Base-by-base conservation (phyloP, 2,329 filamentous ascomycete genomes). In the Metarhizium album region DNA sequence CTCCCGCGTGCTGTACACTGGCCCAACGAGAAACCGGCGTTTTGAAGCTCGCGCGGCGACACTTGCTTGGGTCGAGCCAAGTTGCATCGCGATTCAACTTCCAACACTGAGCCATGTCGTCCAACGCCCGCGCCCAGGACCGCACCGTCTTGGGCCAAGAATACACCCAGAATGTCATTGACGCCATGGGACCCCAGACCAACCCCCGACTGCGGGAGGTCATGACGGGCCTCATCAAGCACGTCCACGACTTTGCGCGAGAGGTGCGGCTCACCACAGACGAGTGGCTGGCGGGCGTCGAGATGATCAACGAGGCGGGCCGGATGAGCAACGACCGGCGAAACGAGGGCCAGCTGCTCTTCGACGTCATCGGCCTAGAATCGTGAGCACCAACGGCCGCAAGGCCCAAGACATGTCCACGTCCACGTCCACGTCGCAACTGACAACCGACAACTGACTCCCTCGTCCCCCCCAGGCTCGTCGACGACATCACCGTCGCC, bases 401-500 rank as follows among this genome's bases (percentile, higher is more conserved):
- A n/a, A n/a, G n/a, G n/a, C n/a, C n/a, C n/a, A n/a, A n/a, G n/a
- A n/a, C n/a, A n/a, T n/a, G n/a, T n/a, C n/a, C n/a, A n/a, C n/a
- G n/a, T n/a, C n/a, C n/a, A n/a, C n/a, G n/a, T n/a, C n/a, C n/a
- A n/a, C n/a, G n/a, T n/a, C n/a, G n/a, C n/a, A n/a, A n/a, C n/a
- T n/a, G n/a, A n/a, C n/a, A n/a, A n/a, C n/a, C n/a, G n/a, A n/a
- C n/a, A n/a, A n/a, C n/a, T n/a, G n/a, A n/a, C n/a, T n/a, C n/a
- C n/a, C n/a, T n/a, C n/a, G n/a, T n/a, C n/a, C n/a, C n/a, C 11
- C 9, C n/a, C 48, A 75, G 73, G 20, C 78, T 87, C 3, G 86
- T 90, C 45, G 87, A 91, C 64, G 86, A 91, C 64, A 91, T 93
- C 61, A 87, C 85, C 50, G 85, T 82, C 69, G 82, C 80, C 47